Percentiles rank a stretch among this genome's conserved stretches.
Conservation (phyloP, 306 rosid genomes). For the Potentilla sterilis region DNA sequence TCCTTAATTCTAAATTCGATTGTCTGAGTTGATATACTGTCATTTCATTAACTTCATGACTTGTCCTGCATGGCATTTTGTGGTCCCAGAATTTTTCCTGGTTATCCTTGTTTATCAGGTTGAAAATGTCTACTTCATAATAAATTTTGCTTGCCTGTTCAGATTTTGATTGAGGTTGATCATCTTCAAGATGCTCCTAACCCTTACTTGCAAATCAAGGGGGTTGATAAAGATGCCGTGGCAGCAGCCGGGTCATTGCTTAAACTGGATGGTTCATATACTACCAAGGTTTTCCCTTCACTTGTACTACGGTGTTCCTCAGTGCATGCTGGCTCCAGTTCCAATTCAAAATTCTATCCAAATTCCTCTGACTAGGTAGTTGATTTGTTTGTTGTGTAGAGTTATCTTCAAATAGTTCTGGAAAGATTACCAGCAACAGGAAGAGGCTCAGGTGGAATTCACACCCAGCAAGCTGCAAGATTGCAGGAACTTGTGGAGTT, state of each 20-base stretch:
- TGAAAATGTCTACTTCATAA: background rate
- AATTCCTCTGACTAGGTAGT: conserved; percentile 13
- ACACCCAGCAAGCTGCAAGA: conserved; percentile 79
- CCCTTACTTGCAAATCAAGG: conserved; percentile 93
- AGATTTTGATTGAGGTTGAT: conserved; percentile 94
- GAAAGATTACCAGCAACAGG: conserved; percentile 74
- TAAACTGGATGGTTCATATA: conserved; percentile 77
- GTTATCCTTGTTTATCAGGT: background rate
- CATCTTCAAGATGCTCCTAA: conserved; percentile 88
- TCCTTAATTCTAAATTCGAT: background rate
- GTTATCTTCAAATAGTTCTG: conserved; percentile 90
- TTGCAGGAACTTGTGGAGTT: conserved; percentile 90
- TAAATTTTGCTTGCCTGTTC: conserved; percentile 17
- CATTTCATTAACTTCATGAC: background rate
- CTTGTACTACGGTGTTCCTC: conserved; percentile 3
- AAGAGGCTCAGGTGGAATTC: conserved; percentile 68
- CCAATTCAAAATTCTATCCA: background rate
- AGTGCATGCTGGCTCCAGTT: background rate
- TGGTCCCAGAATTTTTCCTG: background rate
- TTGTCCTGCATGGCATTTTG: background rate
- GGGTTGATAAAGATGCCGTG: conserved; percentile 92
- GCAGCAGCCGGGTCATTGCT: conserved; percentile 88
- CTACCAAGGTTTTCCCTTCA: conserved; percentile 69
- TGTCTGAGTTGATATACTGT: background rate
- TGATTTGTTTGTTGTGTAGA: conserved; percentile 44